These are phyloP conservation scores for Trametes versicolor DNA, from an alignment of 1,284 basidiomycete species.

Conservation along the genomic window DNA sequence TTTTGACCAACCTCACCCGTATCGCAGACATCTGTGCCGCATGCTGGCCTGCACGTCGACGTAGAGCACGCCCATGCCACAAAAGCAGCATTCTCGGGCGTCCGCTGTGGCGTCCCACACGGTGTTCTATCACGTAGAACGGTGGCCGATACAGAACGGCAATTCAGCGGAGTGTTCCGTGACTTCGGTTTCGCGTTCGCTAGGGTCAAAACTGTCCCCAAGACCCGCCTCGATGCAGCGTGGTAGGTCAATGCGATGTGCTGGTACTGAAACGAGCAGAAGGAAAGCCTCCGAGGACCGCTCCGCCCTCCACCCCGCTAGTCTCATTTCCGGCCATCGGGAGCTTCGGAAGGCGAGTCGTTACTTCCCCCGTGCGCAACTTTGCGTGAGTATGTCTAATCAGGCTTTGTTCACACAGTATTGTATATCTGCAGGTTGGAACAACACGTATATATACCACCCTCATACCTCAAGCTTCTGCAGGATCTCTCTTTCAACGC, in stretches of 20 bases:
- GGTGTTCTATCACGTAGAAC: not conserved
- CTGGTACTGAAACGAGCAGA: not conserved
- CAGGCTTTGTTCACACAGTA: not conserved
- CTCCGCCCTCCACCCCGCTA: not conserved
- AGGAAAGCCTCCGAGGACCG: not conserved
- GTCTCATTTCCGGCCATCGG: slow-evolving; percentile 2
- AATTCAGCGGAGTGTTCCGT: not conserved
- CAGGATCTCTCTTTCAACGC: not conserved
- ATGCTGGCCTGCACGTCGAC: not conserved
- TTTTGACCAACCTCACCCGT: not conserved
- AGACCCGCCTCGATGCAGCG: not conserved
- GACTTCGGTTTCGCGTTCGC: not conserved
- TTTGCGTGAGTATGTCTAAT: not conserved
- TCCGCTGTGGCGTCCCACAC: not conserved
- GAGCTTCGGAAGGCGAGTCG: not conserved
- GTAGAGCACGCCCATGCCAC: not conserved
- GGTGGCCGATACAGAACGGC: not conserved
- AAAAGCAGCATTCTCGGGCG: not conserved
- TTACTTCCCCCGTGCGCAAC: not conserved
- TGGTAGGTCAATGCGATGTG: not conserved
- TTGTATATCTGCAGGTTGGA: not conserved
- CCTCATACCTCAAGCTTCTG: too few relatives aligned
- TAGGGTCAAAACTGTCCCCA: not conserved
- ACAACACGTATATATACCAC: not conserved
- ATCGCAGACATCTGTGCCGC: not conserved